A percentile compares a stretch with the other conserved stretches of the same genome.
Evolutionary conservation across 2,329 filamentous ascomycete species (phyloP).

Genomic region (Diaporthe sp.): DNA sequence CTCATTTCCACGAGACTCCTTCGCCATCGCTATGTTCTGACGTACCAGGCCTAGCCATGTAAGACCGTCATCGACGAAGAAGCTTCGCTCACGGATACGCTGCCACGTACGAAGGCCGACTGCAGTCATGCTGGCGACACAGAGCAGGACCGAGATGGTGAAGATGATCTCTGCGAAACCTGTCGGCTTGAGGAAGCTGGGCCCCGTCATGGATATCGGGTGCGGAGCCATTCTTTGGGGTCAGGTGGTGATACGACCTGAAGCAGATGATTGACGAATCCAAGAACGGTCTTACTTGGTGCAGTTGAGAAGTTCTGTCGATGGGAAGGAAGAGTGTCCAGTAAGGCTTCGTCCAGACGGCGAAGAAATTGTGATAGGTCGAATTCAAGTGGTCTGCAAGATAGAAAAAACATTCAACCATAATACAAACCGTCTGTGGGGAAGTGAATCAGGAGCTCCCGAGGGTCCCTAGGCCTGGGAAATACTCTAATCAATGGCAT

Average conservation of each 20-base stretch:
- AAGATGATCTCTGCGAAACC: slow-evolving; percentile 7
- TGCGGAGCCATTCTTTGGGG: not conserved
- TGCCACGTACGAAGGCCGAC: slow-evolving; percentile 8
- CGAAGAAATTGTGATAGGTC: no score
- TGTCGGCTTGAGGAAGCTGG: not conserved
- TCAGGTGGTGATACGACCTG: not conserved
- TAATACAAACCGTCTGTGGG: no score
- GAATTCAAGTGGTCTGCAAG: no score
- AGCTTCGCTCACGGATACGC: not conserved
- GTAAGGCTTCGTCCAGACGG: no score
- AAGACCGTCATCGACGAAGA: slow-evolving; percentile 1
- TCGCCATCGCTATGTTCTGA: not conserved
- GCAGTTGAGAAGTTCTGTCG: no score
- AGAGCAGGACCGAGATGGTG: not conserved
- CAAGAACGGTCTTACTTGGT: no score
- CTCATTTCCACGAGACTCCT: not conserved
- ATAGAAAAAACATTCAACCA: no score
- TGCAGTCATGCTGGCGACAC: not conserved
- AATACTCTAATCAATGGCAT: not conserved
- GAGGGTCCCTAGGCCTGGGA: rapidly evolving
- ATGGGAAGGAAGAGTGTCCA: no score
- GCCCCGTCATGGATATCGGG: not conserved
- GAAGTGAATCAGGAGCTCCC: not conserved
- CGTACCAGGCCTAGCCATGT: slow-evolving; percentile 15
- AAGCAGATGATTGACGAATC: no score